Percentiles rank a stretch among this genome's conserved stretches.
Conservation (phyloP, 768 basidiomycete species). For the Dendrothele bispora region DNA sequence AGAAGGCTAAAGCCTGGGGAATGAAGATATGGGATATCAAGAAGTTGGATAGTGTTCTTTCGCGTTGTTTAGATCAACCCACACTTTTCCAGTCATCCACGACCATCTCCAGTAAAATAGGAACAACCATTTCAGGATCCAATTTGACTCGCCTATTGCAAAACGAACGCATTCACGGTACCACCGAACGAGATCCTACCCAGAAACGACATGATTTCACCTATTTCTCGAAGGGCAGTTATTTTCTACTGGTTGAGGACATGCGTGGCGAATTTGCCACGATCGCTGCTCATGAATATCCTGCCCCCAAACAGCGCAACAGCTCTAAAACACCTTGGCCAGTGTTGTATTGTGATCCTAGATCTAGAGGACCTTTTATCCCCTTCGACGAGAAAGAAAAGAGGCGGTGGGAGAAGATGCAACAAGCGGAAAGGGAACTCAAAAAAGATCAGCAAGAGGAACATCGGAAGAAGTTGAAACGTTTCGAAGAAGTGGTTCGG, state of each 20-base stretch:
- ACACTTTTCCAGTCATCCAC: constrained; percentile 21
- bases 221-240: constrained; percentile 77
- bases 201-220: constrained; percentile 85
- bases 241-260: constrained; percentile 92
- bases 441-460: constrained; percentile 28
- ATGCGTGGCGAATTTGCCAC: constrained; percentile 81
- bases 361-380: constrained; percentile 71
- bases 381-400: constrained; percentile 76
- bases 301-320: constrained; percentile 50
- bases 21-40: constrained; percentile 86
- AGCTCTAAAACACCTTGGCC: constrained; percentile 74
- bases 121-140: constrained; percentile 28
- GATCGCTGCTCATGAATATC: constrained; percentile 82
- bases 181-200: constrained; percentile 87
- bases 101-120: constrained; percentile 21
- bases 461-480: constrained; percentile 32
- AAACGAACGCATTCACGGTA: constrained; percentile 84
- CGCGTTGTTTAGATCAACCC: constrained; percentile 55
- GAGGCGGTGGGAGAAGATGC: constrained; percentile 61
- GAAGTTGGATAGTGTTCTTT: constrained; percentile 72
- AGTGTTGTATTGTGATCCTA: constrained; percentile 74
- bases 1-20: constrained; percentile 64
- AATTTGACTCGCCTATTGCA: constrained; percentile 63
- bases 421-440: constrained; percentile 45
- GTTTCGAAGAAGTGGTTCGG: constrained; percentile 34